Evolutionary conservation across 257 asterid species (phyloP).

Genomic region (Plectranthus barbatus): DNA sequence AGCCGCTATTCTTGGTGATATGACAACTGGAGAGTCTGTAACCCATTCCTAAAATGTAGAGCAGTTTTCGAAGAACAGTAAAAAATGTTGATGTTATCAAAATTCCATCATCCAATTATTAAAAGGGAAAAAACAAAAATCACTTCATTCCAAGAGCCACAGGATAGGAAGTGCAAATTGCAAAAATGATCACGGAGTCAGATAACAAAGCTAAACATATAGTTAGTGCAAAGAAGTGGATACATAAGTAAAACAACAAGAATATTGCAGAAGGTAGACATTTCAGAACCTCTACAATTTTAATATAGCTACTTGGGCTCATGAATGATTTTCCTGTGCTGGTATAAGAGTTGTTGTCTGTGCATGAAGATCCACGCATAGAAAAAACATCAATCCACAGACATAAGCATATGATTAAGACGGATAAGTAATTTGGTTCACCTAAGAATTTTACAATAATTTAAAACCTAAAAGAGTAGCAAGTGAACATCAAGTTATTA

Average conservation of each 20-base stretch:
- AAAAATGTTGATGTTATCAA: neutral
- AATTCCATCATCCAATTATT: neutral
- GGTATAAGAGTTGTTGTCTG: neutral
- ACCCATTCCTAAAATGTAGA: constrained; percentile 90
- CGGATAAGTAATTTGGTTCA: neutral
- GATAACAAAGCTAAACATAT: neutral
- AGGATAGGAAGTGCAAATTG: neutral
- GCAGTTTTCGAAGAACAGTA: constrained; percentile 10
- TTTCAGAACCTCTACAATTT: neutral
- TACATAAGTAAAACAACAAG: neutral
- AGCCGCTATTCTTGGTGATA: constrained; percentile 97
- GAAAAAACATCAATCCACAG: neutral
- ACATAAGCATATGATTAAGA: neutral
- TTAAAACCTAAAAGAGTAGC: neutral
- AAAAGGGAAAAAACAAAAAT: neutral
- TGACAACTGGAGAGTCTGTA: constrained; percentile 85
- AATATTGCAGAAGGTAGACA: neutral
- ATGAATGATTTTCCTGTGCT: neutral
- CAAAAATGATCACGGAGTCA: neutral
- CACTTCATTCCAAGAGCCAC: neutral
- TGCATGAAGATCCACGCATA: neutral
- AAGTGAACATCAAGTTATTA: neutral
- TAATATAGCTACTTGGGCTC: neutral
- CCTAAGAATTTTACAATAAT: neutral
- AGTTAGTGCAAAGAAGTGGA: no score